Conservation (phyloP, 2,329 filamentous ascomycete species). For the Podosphaera fusca region DNA sequence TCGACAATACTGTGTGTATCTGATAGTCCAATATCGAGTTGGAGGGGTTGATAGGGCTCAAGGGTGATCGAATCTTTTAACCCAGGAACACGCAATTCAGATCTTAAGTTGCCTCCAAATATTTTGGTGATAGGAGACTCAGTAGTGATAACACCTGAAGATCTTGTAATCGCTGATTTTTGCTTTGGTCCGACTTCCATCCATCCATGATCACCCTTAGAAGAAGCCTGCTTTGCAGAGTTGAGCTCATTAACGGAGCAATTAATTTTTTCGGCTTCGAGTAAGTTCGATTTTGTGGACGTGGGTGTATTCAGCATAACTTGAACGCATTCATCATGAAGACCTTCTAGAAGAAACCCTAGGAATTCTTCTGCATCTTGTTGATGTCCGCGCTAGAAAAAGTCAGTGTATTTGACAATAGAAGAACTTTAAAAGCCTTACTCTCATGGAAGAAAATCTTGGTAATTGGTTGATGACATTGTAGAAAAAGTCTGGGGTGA, state of each 20-base stretch:
- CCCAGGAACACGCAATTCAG: constrained; percentile 68
- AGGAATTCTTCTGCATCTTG: constrained; percentile 96
- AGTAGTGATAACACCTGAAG: constrained; percentile 50
- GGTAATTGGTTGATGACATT: constrained; percentile 71
- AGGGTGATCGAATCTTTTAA: constrained; percentile 77
- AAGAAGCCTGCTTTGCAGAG: constrained; percentile 12
- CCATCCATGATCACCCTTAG: constrained; percentile 45
- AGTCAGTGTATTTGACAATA: constrained; percentile 11
- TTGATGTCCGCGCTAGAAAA: constrained; percentile 59
- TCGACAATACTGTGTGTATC: constrained; percentile 81
- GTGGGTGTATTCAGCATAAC: constrained; percentile 30
- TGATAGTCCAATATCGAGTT: constrained; percentile 76
- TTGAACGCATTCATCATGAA: constrained; percentile 76
- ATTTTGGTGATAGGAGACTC: constrained; percentile 82
- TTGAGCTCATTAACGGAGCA: constrained; percentile 23
- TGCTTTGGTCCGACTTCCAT: constrained; percentile 86
- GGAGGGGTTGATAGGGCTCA: constrained; percentile 82
- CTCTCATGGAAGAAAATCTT: constrained; percentile 78
- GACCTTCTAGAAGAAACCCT: constrained; percentile 72
- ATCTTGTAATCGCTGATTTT: constrained; percentile 63
- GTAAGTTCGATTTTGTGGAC: constrained; percentile 20
- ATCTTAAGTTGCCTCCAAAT: constrained; percentile 76
- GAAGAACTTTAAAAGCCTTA: constrained; percentile 23
- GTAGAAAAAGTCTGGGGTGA: constrained; percentile 88
- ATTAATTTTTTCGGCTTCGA: constrained; percentile 19